Evolutionary conservation across 192 early-diverging fungal species (phyloP).

Genomic region (Coemansia sp.): DNA sequence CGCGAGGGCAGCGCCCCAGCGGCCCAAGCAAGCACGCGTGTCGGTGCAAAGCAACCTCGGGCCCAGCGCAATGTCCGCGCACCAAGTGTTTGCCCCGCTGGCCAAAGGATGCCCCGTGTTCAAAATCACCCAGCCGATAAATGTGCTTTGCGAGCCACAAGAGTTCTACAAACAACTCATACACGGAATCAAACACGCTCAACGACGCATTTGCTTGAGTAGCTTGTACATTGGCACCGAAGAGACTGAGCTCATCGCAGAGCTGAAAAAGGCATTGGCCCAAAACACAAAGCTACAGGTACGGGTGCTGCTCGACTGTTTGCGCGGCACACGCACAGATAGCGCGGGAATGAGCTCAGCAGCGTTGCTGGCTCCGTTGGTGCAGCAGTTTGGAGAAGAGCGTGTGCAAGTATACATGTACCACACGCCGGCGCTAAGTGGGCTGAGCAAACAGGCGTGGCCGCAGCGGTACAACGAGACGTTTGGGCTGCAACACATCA

Average conservation of each 20-base stretch:
- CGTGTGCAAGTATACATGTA: conserved; percentile 76
- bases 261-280: conserved; percentile 60
- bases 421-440: conserved; percentile 80
- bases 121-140: conserved; percentile 38
- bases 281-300: conserved; percentile 58
- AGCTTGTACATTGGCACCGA: conserved; percentile 86
- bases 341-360: conserved; percentile 61
- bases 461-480: conserved; percentile 90
- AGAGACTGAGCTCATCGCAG: conserved; percentile 72
- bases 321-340: conserved; percentile 75
- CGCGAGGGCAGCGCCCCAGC: neutral
- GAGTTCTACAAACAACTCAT: conserved; percentile 57
- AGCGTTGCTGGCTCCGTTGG: conserved; percentile 56
- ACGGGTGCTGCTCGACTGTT: conserved; percentile 81
- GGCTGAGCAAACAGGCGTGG: conserved; percentile 65
- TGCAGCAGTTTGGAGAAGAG: conserved; percentile 24
- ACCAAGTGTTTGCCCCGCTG: conserved; percentile 32
- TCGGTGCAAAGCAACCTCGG: neutral
- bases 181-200: conserved; percentile 66
- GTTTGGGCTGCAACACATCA: conserved; percentile 94
- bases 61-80: neutral
- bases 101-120: conserved; percentile 38
- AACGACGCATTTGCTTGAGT: conserved; percentile 73
- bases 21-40: neutral
- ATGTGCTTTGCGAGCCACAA: conserved; percentile 55